Conservation (phyloP, 352 stramenopile genomes). For the Phytophthora capsici region DNA sequence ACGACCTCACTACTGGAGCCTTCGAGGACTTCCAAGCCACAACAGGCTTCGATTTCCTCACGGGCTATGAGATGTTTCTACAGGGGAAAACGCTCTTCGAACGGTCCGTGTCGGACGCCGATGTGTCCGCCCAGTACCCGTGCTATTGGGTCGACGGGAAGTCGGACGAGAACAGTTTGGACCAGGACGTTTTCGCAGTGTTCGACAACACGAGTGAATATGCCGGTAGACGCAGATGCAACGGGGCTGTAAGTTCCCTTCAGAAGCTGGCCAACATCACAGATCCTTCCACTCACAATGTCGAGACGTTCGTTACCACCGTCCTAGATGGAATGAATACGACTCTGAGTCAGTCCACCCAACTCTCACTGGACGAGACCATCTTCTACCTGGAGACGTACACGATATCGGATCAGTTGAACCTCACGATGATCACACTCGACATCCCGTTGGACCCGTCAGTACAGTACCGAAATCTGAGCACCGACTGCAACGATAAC, state of each 20-base stretch:
- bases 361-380: slow-evolving; percentile 28
- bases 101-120: slow-evolving; percentile 39
- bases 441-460: slow-evolving; percentile 39
- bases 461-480: slow-evolving; percentile 32
- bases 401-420: slow-evolving; percentile 40
- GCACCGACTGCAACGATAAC: no score
- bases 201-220: slow-evolving; percentile 32
- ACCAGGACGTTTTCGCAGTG: slow-evolving; percentile 15
- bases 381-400: slow-evolving; percentile 38
- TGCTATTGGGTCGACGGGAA: slow-evolving; percentile 40
- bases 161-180: slow-evolving; percentile 14
- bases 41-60: slow-evolving; percentile 31
- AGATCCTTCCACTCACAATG: slow-evolving; percentile 31
- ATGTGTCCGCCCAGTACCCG: slow-evolving; percentile 35
- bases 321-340: slow-evolving; percentile 32
- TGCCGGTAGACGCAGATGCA: slow-evolving; percentile 33
- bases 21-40: slow-evolving; percentile 26
- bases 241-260: slow-evolving; percentile 42
- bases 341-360: slow-evolving; percentile 26
- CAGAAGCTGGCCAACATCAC: slow-evolving; percentile 30
- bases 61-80: slow-evolving; percentile 46
- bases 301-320: slow-evolving; percentile 26
- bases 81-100: slow-evolving; percentile 52
- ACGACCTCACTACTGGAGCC: not conserved
- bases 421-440: slow-evolving; percentile 44